Percentiles rank a stretch among this genome's conserved stretches.
Evolutionary conservation across 495 filamentous ascomycete species (phyloP).

Genomic region (Penicillium chermesinum): DNA sequence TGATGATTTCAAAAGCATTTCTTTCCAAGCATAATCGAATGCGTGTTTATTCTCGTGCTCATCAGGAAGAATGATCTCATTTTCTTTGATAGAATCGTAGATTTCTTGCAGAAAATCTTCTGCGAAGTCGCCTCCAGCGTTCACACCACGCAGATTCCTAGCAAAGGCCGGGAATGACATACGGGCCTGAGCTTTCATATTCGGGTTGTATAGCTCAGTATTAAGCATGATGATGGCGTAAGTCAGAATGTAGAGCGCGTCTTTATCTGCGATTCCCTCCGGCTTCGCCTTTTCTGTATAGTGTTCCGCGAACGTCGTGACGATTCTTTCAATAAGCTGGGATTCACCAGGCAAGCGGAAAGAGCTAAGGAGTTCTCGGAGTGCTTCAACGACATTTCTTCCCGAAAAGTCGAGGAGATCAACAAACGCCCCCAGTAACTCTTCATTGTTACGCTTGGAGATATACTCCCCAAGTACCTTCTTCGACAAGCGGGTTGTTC

Average conservation of each 20-base stretch:
- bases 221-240: conserved; percentile 97
- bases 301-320: conserved; percentile 78
- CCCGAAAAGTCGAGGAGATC: conserved; percentile 79
- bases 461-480: conserved; percentile 86
- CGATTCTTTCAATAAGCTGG: conserved; percentile 85
- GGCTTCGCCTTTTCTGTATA: conserved; percentile 72
- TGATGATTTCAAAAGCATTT: conserved; percentile 81
- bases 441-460: conserved; percentile 81
- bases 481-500: conserved; percentile 83
- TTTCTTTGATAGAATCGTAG: conserved; percentile 82
- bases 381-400: conserved; percentile 82
- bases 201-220: conserved; percentile 92
- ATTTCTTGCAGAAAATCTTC: conserved; percentile 82
- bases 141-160: conserved; percentile 83
- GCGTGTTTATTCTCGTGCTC: conserved; percentile 95
- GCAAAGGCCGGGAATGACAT: conserved; percentile 81
- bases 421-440: conserved; percentile 76
- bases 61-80: conserved; percentile 94
- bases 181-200: conserved; percentile 70
- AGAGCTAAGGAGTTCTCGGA: conserved; percentile 80
- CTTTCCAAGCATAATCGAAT: conserved; percentile 96
- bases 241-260: conserved; percentile 83
- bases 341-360: conserved; percentile 95
- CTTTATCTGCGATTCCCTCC: conserved; percentile 75
- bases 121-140: conserved; percentile 77